Conservation (phyloP, 106 monocot species). For the Dioscorea zingiberensis region DNA sequence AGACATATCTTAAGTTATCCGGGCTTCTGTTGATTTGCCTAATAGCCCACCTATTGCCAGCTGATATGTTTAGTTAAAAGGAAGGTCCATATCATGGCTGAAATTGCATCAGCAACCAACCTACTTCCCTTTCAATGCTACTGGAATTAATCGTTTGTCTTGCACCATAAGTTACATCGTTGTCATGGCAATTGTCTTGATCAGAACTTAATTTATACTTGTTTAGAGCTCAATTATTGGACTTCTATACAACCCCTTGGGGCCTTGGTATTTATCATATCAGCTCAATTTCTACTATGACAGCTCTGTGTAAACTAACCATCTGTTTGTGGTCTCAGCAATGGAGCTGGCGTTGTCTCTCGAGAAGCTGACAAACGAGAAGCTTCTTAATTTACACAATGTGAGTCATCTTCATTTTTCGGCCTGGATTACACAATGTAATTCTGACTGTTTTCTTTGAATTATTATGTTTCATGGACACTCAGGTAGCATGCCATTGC, state of each 20-base stretch:
- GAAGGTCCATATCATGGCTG: background rate
- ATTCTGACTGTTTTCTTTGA: too few species aligned
- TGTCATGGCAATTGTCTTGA: background rate
- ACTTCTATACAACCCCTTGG: background rate
- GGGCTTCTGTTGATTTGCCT: too few species aligned
- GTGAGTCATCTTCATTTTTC: conserved; percentile 30
- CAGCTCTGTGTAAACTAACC: too few species aligned
- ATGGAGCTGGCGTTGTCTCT: conserved; percentile 86
- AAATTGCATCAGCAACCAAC: too few species aligned
- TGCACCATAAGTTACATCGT: background rate
- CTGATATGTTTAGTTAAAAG: too few species aligned
- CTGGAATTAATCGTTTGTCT: too few species aligned
- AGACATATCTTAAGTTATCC: too few species aligned
- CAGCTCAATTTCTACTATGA: conserved; percentile 17
- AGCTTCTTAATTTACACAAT: conserved; percentile 68
- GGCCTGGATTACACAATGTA: background rate
- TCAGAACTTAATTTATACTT: background rate
- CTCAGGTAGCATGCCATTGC: conserved; percentile 31
- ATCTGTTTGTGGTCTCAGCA: too few species aligned
- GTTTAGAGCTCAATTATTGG: background rate
- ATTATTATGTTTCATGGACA: background rate
- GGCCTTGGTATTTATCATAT: conserved; percentile 10
- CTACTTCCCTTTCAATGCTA: background rate
- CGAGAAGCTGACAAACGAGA: conserved; percentile 84
- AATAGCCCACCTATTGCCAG: too few species aligned